Base-by-base conservation (phyloP, 2,329 filamentous ascomycete genomes). In the Parascedosporium putredinis region DNA sequence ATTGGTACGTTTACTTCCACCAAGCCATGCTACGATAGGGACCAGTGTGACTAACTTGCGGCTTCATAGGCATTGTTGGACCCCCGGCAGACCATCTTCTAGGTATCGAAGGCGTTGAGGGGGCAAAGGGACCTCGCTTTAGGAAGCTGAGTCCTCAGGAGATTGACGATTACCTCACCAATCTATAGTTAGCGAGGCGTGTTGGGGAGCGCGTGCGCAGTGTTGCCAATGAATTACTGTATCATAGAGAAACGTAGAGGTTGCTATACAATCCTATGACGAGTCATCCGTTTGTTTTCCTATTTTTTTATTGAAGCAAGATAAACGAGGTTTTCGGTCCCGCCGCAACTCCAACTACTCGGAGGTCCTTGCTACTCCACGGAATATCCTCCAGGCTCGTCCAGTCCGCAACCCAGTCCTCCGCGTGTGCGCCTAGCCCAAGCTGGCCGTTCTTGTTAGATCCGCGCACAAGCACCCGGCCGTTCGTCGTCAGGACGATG, bases 161-260 rank as follows among this genome's bases (percentile, higher is more conserved):
- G 74, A 97, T 98, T 64, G 93, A 98, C 75, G 93, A 98, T 69
- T 98, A 98, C 74, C 74, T 98, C 69, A 97, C 93, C 68, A 97
- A 95, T 79, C 81, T 98, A 79, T 97, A 78, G 82, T 64, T 51
- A 54, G 56, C 54, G 7, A 7, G 47, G 7, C 6, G 12, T 40
- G 22, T n/a, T 44, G 18, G n/a, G n/a, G n/a, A n/a, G n/a, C 22
- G 23, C 20, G 20, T 23, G 22, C 27, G 50, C 57, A 56, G 57
- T 52, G 55, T 51, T 47, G 56, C 50, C 48, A 53, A 56, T 53
- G 56, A 56, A 60, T 60, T 56, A 56, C 54, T 67, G 64, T 67
- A 69, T 56, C 60, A 67, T 68, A 69, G 61, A 66, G 54, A 42
- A 40, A 27, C 47, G 29, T 50, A 50, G 27, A 50, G 43, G 38